phyloP scores from a whole-genome alignment of 1,139 yeast species.

The Yamadazyma oceani region DNA sequence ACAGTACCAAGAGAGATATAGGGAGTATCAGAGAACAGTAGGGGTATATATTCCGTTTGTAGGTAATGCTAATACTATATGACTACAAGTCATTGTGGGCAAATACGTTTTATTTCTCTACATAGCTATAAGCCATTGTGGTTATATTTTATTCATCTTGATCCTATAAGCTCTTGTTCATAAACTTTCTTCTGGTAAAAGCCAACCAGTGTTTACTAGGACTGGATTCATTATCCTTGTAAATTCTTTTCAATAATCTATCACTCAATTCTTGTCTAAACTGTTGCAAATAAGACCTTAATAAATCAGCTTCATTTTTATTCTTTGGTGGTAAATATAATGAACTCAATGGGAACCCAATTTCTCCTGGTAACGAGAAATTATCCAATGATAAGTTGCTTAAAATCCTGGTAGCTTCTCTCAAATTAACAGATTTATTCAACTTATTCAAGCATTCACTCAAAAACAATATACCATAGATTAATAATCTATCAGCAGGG shows the following conservation, averaged over 20 bases:
- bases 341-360: slow-evolving; percentile 87
- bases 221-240: slow-evolving; percentile 47
- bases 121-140: no score
- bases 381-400: slow-evolving; percentile 86
- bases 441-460: slow-evolving; percentile 80
- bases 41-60: slow-evolving; percentile 34
- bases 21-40: slow-evolving; percentile 24
- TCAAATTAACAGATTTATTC: slow-evolving; percentile 39
- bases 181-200: slow-evolving; percentile 89
- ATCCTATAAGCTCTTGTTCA: slow-evolving; percentile 73
- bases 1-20: slow-evolving; percentile 31
- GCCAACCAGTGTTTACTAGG: slow-evolving; percentile 94
- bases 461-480: slow-evolving; percentile 90
- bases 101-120: no score
- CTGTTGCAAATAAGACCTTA: slow-evolving; percentile 80
- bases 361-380: slow-evolving; percentile 92
- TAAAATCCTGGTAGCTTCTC: slow-evolving; percentile 72
- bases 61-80: no score
- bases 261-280: slow-evolving; percentile 92
- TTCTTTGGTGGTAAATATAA: slow-evolving; percentile 77
- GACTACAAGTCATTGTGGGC: no score
- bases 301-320: slow-evolving; percentile 72
- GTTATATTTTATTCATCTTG: neutral
- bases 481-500: slow-evolving; percentile 89
- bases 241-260: slow-evolving; percentile 74